Evolutionary conservation across 345 rosid species (phyloP).

Genomic region (Barbarea vulgaris): DNA sequence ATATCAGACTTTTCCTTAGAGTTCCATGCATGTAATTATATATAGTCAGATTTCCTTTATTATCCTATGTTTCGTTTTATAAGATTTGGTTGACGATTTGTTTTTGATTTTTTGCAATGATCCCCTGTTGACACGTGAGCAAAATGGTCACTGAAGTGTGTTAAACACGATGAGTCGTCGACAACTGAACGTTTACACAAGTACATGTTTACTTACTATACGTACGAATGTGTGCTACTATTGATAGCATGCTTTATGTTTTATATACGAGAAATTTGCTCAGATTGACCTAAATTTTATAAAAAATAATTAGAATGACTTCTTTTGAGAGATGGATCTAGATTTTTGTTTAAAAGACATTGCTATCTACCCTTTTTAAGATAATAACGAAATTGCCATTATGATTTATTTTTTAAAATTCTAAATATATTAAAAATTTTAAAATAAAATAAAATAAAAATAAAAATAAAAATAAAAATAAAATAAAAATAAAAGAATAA

Average conservation of each 20-base stretch:
- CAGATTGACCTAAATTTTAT: no score
- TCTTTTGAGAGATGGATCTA: no score
- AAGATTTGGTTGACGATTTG: not conserved
- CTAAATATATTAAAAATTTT: no score
- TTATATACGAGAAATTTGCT: no score
- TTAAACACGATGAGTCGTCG: conserved; percentile 17
- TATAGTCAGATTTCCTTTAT: not conserved
- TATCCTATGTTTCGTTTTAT: not conserved
- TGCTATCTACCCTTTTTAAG: no score
- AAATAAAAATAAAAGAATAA: no score
- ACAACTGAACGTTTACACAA: not conserved
- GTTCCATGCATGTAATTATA: not conserved
- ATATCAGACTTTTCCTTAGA: not conserved
- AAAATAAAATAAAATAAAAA: no score
- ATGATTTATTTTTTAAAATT: no score
- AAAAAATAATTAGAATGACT: no score
- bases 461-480: no score
- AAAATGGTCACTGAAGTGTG: not conserved
- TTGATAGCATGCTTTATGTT: conserved; percentile 19
- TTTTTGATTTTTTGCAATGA: not conserved
- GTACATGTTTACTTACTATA: not conserved
- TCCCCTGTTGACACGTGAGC: not conserved
- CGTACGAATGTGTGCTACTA: conserved; percentile 2
- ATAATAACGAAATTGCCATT: no score
- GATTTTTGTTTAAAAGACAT: no score